phyloP scores from a whole-genome alignment of 257 asterid species.

The Lycium barbarum region DNA sequence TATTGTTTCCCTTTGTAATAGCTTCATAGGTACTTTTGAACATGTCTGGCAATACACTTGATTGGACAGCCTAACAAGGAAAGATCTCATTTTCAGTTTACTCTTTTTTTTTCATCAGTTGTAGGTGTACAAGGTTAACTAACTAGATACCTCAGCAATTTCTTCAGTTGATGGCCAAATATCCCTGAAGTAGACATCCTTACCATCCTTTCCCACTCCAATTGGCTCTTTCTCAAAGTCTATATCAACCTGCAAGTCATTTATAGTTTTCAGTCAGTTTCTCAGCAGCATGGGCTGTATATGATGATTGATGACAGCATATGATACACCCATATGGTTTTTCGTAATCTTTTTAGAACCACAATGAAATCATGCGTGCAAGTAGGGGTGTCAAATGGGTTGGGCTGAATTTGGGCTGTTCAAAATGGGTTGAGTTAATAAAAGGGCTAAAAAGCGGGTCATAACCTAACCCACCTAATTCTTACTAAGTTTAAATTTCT shows the following conservation, averaged over 20 bases:
- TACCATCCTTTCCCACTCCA: slow-evolving; percentile 88
- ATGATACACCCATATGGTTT: background rate
- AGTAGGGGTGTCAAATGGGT: too few species aligned
- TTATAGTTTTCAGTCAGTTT: background rate
- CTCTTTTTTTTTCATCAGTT: background rate
- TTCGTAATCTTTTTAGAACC: background rate
- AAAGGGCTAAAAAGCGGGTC: too few species aligned
- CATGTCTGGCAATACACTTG: slow-evolving; percentile 91
- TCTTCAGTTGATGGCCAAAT: slow-evolving; percentile 95
- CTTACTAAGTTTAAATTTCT: too few species aligned
- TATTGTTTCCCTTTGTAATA: slow-evolving; percentile 83
- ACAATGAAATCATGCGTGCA: background rate
- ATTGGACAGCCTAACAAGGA: slow-evolving; percentile 71
- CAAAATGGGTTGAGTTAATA: too few species aligned
- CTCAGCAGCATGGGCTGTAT: background rate
- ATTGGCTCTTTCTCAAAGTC: slow-evolving; percentile 96
- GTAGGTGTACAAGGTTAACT: slow-evolving; percentile 24
- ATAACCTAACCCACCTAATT: too few species aligned
- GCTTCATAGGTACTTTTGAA: slow-evolving; percentile 91
- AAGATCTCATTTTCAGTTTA: slow-evolving; percentile 23
- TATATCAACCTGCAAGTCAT: slow-evolving; percentile 72
- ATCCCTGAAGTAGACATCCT: slow-evolving; percentile 78
- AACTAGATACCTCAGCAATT: slow-evolving; percentile 71
- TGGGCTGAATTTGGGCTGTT: too few species aligned
- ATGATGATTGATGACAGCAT: background rate